Base-by-base conservation (phyloP, 1,284 basidiomycete species). In the Apiotrichum sp. region DNA sequence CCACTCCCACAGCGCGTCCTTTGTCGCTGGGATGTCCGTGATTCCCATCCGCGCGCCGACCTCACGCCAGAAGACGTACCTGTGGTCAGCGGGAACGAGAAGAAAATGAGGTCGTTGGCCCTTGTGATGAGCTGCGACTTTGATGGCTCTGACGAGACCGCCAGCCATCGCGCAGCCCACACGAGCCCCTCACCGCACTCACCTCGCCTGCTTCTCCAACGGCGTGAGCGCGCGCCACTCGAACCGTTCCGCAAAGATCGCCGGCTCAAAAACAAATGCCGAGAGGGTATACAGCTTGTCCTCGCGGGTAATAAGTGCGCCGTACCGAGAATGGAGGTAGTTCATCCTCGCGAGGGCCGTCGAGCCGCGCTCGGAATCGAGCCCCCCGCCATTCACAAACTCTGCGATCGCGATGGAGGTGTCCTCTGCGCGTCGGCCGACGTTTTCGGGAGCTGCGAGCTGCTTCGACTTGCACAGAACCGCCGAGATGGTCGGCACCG, bases 21-120 rank as follows among this genome's bases (percentile, higher is more conserved):
- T 52, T 4, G 58, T 60, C 11, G 39, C 3, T 1, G 58, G 58
- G 33, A 60, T 60, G 47, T 54, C 39, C 2, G 41, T 38, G 29
- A 60, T 60, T 22, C 50, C 52, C 58, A 60, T 60, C 16, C 58
- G 58, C 3, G 58, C 58, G n/a, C 58, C 58, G 16, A 60, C 47
- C 43, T 60, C 58, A 41, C 58, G 58, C 58, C 58, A 60, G 47
- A 54, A 48, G 33, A 60, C 47, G 46, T 60, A 60, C 22, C 57
- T 58, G 46, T 2, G 14, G 39, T 51, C 44, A 57, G 52, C 13
- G 36, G 22, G 22, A 22, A 22, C 22, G 22, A 22, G 22, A 22
- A 22, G 22, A 22, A 22, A 22, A 22, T 22, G 22, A 22, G 22
- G 22, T 22, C 22, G 22, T 22, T 22, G 22, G 22, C 22, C 22